A percentile compares a stretch with the other conserved stretches of the same genome.
These are phyloP conservation scores for Austroboletus eburneus DNA, from an alignment of 768 basidiomycete genomes.

Conservation along the genomic window DNA sequence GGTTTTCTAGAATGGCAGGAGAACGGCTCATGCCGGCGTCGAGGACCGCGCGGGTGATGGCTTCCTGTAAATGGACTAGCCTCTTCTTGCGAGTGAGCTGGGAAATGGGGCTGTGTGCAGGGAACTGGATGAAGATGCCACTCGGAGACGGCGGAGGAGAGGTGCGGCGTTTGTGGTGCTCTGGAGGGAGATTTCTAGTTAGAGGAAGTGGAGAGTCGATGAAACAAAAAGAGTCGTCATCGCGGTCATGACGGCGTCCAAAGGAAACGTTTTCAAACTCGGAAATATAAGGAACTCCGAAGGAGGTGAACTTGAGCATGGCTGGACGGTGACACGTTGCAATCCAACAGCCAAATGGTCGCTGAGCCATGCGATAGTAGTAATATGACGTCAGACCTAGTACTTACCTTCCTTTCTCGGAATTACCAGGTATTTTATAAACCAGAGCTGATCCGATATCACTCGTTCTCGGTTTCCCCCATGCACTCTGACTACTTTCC, in stretches of 20 bases:
- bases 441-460: too few species aligned
- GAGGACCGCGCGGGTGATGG: slow-evolving; percentile 35
- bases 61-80: slow-evolving; percentile 30
- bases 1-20: slow-evolving; percentile 12
- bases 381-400: slow-evolving; percentile 24
- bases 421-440: slow-evolving; percentile 5
- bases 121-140: slow-evolving; percentile 26
- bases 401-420: slow-evolving; percentile 27
- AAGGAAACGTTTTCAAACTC: slow-evolving; percentile 30
- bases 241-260: slow-evolving; percentile 5
- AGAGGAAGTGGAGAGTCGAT: slow-evolving; percentile 18
- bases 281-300: slow-evolving; percentile 26
- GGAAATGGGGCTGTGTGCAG: slow-evolving; percentile 1
- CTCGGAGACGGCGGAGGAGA: slow-evolving; percentile 9
- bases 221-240: slow-evolving; percentile 27
- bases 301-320: slow-evolving; percentile 31
- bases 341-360: not conserved
- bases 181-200: not conserved
- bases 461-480: not conserved
- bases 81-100: slow-evolving; percentile 19
- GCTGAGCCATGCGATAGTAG: not conserved
- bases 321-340: too few species aligned
- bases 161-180: slow-evolving; percentile 18
- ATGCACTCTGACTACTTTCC: slow-evolving; percentile 23
- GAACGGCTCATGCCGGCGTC: slow-evolving; percentile 39